Percentiles rank a stretch among this genome's conserved stretches.
phyloP scores from a whole-genome alignment of 2,329 filamentous ascomycete genomes.

The Ascosphaera acerosa region DNA sequence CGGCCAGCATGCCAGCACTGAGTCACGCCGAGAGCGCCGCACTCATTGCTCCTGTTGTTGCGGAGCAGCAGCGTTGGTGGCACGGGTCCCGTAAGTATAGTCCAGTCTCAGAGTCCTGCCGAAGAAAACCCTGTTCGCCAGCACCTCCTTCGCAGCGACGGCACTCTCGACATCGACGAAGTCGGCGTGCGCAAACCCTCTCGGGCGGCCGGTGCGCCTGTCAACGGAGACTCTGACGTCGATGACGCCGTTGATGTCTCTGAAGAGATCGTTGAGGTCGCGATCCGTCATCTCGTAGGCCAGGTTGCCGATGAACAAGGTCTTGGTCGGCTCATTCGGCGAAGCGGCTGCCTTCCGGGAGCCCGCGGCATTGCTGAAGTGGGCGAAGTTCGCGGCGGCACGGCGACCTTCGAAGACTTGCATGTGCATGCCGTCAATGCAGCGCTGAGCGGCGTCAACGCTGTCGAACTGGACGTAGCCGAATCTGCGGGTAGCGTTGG shows the following conservation, averaged over 20 bases:
- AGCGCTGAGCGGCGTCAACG: conserved; percentile 27
- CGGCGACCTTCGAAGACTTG: conserved; percentile 37
- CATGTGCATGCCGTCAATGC: conserved; percentile 33
- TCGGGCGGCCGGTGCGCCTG: conserved; percentile 49
- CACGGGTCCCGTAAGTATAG: conserved; percentile 21
- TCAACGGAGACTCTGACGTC: conserved; percentile 69
- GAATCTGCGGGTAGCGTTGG: conserved; percentile 32
- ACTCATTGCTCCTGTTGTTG: too few species aligned
- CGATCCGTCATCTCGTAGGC: conserved; percentile 64
- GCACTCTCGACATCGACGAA: conserved; percentile 45
- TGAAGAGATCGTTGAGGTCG: conserved; percentile 57
- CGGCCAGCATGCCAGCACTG: too few species aligned
- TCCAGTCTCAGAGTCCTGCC: conserved; percentile 41
- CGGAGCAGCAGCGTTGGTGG: conserved; percentile 5
- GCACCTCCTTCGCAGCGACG: conserved; percentile 28
- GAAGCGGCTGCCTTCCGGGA: conserved; percentile 2
- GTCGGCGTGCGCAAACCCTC: conserved; percentile 67
- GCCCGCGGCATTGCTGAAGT: conserved; percentile 6
- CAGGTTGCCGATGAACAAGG: conserved; percentile 65
- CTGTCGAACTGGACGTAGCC: conserved; percentile 37
- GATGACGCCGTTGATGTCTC: conserved; percentile 38
- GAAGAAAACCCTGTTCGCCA: conserved; percentile 34
- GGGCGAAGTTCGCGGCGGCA: conserved; percentile 35
- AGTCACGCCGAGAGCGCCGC: too few species aligned
- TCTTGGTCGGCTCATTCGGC: conserved; percentile 29